These are phyloP conservation scores for Cordyceps cicadae DNA, from an alignment of 2,329 filamentous ascomycete species.

Conservation along the genomic window DNA sequence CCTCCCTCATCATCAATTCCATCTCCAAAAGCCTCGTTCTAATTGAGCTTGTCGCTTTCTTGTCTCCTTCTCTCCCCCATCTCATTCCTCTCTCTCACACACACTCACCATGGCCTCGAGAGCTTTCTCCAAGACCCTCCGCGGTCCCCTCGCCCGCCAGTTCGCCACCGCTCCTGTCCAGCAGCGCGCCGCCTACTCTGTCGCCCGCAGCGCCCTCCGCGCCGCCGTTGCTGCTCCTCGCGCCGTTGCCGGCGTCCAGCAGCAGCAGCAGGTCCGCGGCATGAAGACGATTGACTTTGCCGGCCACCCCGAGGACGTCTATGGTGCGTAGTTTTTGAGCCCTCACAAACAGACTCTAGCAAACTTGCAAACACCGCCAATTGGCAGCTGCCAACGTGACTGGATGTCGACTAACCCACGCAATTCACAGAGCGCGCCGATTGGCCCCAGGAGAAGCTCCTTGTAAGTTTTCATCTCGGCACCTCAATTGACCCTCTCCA, in stretches of 20 bases:
- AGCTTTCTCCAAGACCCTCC: constrained; percentile 61
- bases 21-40: constrained; percentile 7
- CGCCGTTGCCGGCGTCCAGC: constrained; percentile 39
- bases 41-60: constrained; percentile 4
- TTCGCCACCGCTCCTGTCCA: constrained; percentile 51
- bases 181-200: constrained; percentile 55
- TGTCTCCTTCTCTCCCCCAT: constrained; percentile 17
- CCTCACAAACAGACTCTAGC: not conserved
- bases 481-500: constrained; percentile 2
- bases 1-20: constrained; percentile 8
- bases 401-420: constrained; percentile 18
- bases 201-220: constrained; percentile 48
- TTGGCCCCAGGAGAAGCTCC: constrained; percentile 97
- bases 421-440: constrained; percentile 74
- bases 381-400: not conserved
- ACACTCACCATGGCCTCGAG: constrained; percentile 64
- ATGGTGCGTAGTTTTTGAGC: constrained; percentile 53
- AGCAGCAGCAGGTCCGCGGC: constrained; percentile 74
- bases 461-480: constrained; percentile 41
- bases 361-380: not conserved
- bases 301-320: constrained; percentile 88
- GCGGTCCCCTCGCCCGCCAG: constrained; percentile 55
- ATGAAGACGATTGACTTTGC: constrained; percentile 99
- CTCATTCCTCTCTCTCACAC: constrained; percentile 17
- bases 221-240: constrained; percentile 45